phyloP scores from a whole-genome alignment of 108 stramenopile species.

The Seminavis robusta region DNA sequence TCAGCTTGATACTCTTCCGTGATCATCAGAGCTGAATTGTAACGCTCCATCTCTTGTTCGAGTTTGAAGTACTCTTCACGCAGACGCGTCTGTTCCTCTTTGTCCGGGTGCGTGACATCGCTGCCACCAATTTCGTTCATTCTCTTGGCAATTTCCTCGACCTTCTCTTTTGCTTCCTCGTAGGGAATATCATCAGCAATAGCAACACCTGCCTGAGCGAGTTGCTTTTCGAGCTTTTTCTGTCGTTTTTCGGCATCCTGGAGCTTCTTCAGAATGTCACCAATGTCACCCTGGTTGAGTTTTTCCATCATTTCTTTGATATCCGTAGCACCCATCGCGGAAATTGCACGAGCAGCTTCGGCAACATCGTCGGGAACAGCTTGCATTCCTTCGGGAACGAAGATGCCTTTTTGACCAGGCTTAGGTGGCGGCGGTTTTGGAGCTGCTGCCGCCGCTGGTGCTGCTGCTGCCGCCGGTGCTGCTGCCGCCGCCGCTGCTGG shows the following conservation, averaged over 20 bases:
- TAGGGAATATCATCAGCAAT: slow-evolving; percentile 63
- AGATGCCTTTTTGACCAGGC: not conserved
- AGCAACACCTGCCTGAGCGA: slow-evolving; percentile 42
- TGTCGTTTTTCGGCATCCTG: slow-evolving; percentile 41
- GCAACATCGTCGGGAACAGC: slow-evolving; percentile 10
- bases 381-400: slow-evolving; percentile 6
- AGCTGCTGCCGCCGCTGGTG: slow-evolving; percentile 10
- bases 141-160: slow-evolving; percentile 44
- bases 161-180: slow-evolving; percentile 35
- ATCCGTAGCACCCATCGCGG: slow-evolving; percentile 12
- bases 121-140: slow-evolving; percentile 59
- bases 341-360: slow-evolving; percentile 12
- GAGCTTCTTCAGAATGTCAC: slow-evolving; percentile 31
- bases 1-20: slow-evolving; percentile 56
- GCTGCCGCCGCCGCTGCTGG: slow-evolving; percentile 5
- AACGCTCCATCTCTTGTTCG: slow-evolving; percentile 65
- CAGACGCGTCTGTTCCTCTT: slow-evolving; percentile 47
- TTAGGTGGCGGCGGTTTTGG: slow-evolving; percentile 1
- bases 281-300: slow-evolving; percentile 25
- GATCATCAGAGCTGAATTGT: slow-evolving; percentile 41
- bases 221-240: slow-evolving; percentile 48
- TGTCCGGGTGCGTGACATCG: slow-evolving; percentile 47
- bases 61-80: slow-evolving; percentile 65
- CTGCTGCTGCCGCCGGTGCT: too few relatives aligned
- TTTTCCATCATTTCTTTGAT: slow-evolving; percentile 7